Evolutionary conservation across 2,329 filamentous ascomycete species (phyloP), one percentile per base, ranked within the genome.

Genomic region (Coniochaeta sp.): DNA sequence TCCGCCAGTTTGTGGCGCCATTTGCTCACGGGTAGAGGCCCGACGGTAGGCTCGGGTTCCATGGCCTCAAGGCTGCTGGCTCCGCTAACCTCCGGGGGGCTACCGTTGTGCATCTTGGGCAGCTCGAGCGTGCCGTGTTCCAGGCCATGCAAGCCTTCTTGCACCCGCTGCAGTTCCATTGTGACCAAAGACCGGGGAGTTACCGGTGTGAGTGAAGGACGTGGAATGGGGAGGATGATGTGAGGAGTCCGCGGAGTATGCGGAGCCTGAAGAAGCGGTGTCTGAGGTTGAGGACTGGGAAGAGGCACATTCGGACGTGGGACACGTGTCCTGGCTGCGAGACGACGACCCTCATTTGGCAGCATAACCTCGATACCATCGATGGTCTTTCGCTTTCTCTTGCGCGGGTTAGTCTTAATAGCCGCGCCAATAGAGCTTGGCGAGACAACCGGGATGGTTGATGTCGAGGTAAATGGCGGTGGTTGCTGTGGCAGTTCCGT

Each of bases 321-420:
- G n/a, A 19, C 38, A 40, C 38, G 38, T 40, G 38, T n/a, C 2
- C 22, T 57, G 36, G 17, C 5, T 40, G 36, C 44, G 40, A 14
- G 34, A n/a, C 58, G 58, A 44, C 22, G 26, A 28, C 24, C 50
- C 24, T 19, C 26, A 19, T 17, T 17, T 1, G 50, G 54, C 22
- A 58, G 12, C 2, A 44, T 31, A 6, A 44, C 40, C 22, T 60
- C 64, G 11, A 59, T 52, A 3, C 60, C 59, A 38, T 63, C 54
- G 34, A 68, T 60, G 24, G 66, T 60, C 3, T 63, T 60, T 16
- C 76, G 74, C 66, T 79, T 81, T 61, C 80, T 73, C 43, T 75
- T 71, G 24, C 79, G 75, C 6, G 75, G 75, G 43, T 79, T 77
- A 11, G 72, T 71, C 66, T 84, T 84, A 61, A 84, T 80, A 1